Base-by-base conservation (phyloP, 768 basidiomycete species). In the Termitomyces sp. region DNA sequence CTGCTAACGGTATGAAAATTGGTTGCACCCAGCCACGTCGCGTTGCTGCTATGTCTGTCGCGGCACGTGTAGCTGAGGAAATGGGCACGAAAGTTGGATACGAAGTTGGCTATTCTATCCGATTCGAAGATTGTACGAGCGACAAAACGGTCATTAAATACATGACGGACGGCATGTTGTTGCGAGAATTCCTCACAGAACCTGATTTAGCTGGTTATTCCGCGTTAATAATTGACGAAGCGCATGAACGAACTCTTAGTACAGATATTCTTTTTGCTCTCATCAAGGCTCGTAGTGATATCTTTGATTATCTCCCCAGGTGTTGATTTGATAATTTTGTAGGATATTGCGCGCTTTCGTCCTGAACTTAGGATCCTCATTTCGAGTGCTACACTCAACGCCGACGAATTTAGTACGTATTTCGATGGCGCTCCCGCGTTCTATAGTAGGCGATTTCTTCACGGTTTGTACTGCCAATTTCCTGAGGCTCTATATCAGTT, bases 101-200 rank as follows among this genome's bases (percentile, higher is more conserved):
- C 67, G 96, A 98, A 76, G 97, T 99, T 54, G 97, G 97, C n/a
- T 99, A 99, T 74, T 96, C 96, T 38, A 99, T 99, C 67, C 93
- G 97, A 37, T 99, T 99, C 77, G 97, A 99, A 76, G 97, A 99
- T 74, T 97, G 95, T 73, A 99, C 97, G 20, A 97, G 94, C 78
- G 95, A 98, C 81, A 98, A 97, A 80, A 99, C 97, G 4, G 90
- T 96, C 48, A 81, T 99, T 70, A 98, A 99, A 76, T 99, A 99
- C 76, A 97, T 99, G 97, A 99, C 97, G 48, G 97, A 99, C 70
- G 97, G 97, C 38, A 98, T 99, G 97, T 81, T 99, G 32, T 77
- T 98, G 49, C 85, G 97, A 69, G 95, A 98, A 74, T 98, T 98
- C 75, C 77, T 99, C 69, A 98, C 97, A 10, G 97, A 99, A 73